Percentiles rank a stretch among this genome's conserved stretches.
Evolutionary conservation across 257 asterid species (phyloP).

Genomic region (Nicotiana attenuata): DNA sequence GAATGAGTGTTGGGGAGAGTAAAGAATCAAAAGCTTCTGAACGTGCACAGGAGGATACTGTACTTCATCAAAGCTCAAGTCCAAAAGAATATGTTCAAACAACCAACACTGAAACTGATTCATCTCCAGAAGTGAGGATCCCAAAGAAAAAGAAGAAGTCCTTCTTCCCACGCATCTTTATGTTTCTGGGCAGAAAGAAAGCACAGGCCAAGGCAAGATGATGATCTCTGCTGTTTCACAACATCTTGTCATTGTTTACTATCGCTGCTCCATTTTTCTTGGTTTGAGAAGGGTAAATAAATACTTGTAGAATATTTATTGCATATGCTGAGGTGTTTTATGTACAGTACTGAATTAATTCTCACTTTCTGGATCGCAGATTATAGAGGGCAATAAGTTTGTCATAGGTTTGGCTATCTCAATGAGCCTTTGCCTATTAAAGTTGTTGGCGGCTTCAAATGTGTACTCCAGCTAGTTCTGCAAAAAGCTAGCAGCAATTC

Average conservation of each 20-base stretch:
- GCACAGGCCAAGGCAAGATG: slow-evolving; percentile 29
- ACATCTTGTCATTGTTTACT: not conserved
- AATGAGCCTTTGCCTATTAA: slow-evolving; percentile 7
- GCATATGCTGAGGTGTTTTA: slow-evolving; percentile 6
- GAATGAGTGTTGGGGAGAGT: slow-evolving; percentile 32
- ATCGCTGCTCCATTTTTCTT: slow-evolving; percentile 10
- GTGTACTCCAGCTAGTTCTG: slow-evolving; percentile 7
- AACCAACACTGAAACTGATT: slow-evolving; percentile 46
- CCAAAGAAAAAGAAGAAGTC: slow-evolving; percentile 62
- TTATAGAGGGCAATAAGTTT: slow-evolving; percentile 1
- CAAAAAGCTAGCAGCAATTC: not conserved
- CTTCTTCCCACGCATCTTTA: slow-evolving; percentile 48
- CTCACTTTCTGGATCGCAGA: not conserved
- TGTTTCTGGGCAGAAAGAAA: slow-evolving; percentile 46
- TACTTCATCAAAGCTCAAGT: slow-evolving; percentile 27
- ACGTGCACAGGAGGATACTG: slow-evolving; percentile 22
- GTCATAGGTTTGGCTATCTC: slow-evolving; percentile 3
- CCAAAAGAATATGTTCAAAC: slow-evolving; percentile 32
- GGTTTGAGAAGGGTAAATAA: not conserved
- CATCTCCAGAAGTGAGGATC: slow-evolving; percentile 37
- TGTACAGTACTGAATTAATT: slow-evolving; percentile 10
- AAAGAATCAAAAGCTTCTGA: slow-evolving; percentile 23
- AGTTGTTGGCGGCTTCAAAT: slow-evolving; percentile 8
- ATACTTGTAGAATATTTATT: slow-evolving; percentile 1
- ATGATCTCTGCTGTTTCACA: slow-evolving; percentile 12